Conservation (phyloP, 805 yeast genomes). For the Yarrowia alimentaria region DNA sequence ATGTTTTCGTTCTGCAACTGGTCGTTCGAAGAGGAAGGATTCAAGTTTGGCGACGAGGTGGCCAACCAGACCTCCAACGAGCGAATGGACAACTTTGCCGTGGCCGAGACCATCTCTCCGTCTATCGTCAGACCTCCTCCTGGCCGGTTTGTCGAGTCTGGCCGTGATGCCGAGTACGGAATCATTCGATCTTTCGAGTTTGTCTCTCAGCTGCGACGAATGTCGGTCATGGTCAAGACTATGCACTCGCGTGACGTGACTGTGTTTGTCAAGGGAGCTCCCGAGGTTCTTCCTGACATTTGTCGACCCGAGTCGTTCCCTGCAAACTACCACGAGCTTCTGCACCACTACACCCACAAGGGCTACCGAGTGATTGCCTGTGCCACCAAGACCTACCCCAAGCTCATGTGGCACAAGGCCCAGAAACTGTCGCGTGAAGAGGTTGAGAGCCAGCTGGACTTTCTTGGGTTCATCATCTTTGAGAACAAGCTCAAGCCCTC, state of each 20-base stretch:
- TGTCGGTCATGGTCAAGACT: conserved; percentile 71
- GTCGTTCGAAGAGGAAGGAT: conserved; percentile 65
- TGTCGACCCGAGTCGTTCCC: conserved; percentile 76
- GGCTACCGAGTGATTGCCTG: conserved; percentile 96
- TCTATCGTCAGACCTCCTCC: conserved; percentile 24
- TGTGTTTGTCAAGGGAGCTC: conserved; percentile 91
- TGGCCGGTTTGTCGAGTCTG: conserved; percentile 2
- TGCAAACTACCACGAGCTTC: conserved; percentile 62
- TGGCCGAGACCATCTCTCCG: conserved; percentile 22
- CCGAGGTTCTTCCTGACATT: conserved; percentile 81
- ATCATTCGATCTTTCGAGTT: conserved; percentile 71
- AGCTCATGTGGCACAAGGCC: conserved; percentile 49
- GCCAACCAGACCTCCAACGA: conserved; percentile 17
- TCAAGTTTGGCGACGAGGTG: conserved; percentile 29
- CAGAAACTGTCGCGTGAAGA: conserved; percentile 53
- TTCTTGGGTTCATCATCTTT: conserved; percentile 86
- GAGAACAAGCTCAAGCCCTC: conserved; percentile 82
- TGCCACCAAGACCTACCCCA: conserved; percentile 59
- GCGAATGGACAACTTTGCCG: conserved; percentile 20
- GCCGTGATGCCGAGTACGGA: conserved; percentile 35
- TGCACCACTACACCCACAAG: conserved; percentile 83
- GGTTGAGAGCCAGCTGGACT: conserved; percentile 66
- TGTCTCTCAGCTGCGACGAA: conserved; percentile 77
- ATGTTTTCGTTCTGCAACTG: conserved; percentile 91
- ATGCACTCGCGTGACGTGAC: conserved; percentile 41